Percentiles rank a stretch among this genome's conserved stretches.
Evolutionary conservation across 129 eudicot species (phyloP).

Genomic region (Heracleum sosnowskyi): DNA sequence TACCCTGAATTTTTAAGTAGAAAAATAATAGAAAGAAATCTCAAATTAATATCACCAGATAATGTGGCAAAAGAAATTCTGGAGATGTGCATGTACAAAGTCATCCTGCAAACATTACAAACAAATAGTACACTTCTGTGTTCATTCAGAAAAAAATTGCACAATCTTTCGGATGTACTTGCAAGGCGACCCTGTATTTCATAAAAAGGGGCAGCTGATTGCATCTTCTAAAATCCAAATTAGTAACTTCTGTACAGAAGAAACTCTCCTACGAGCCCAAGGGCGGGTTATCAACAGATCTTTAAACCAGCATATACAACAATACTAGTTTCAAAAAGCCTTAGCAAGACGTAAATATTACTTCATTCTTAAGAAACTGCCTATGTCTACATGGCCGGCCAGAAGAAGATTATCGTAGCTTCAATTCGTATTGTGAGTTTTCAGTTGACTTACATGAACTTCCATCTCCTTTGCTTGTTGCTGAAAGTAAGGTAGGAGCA

Average conservation of each 20-base stretch:
- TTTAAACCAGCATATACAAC: background rate
- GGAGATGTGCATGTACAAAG: too few species aligned
- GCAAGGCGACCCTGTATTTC: background rate
- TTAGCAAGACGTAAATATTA: background rate
- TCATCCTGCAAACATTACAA: too few species aligned
- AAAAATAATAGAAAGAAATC: background rate
- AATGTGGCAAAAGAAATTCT: background rate
- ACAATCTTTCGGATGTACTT: background rate
- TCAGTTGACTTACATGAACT: constrained; percentile 13
- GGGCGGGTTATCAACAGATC: background rate
- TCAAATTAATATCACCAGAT: background rate
- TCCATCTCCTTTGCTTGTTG: constrained; percentile 26
- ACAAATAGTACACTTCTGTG: too few species aligned
- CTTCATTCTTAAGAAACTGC: background rate
- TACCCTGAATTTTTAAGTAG: background rate
- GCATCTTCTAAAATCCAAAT: background rate
- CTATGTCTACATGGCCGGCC: background rate
- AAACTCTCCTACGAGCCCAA: background rate
- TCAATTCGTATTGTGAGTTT: constrained; percentile 1
- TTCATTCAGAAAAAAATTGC: too few species aligned
- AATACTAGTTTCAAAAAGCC: background rate
- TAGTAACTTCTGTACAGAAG: background rate
- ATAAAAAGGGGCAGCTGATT: background rate
- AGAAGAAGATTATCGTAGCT: background rate
- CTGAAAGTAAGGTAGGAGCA: constrained; percentile 18